These are phyloP conservation scores for Xylaria sp. DNA, from an alignment of 2,329 filamentous ascomycete genomes.

Conservation along the genomic window DNA sequence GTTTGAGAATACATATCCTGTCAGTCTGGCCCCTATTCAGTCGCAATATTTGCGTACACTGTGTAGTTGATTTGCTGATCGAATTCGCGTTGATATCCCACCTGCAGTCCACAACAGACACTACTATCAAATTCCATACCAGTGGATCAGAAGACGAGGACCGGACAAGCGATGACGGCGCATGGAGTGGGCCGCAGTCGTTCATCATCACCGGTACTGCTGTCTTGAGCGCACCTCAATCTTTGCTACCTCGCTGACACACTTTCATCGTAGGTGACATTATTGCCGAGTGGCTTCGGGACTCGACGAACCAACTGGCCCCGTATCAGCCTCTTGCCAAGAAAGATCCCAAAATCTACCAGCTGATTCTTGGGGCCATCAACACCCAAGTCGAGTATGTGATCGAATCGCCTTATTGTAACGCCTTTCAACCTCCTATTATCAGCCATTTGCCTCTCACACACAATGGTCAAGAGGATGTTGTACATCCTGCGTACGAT, in stretches of 20 bases:
- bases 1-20: constrained; percentile 90
- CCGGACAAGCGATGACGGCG: constrained; percentile 43
- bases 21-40: constrained; percentile 18
- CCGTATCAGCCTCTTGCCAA: constrained; percentile 84
- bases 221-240: background rate
- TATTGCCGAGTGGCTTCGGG: constrained; percentile 85
- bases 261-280: constrained; percentile 52
- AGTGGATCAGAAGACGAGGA: constrained; percentile 56
- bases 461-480: constrained; percentile 75
- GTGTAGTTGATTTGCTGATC: constrained; percentile 13
- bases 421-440: constrained; percentile 92
- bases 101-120: constrained; percentile 69
- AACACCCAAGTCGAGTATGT: constrained; percentile 95
- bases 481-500: constrained; percentile 82
- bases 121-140: constrained; percentile 82
- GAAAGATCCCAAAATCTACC: constrained; percentile 71
- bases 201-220: constrained; percentile 76
- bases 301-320: constrained; percentile 87
- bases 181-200: constrained; percentile 80
- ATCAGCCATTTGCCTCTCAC: constrained; percentile 68
- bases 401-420: constrained; percentile 92
- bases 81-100: constrained; percentile 3
- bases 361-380: constrained; percentile 83
- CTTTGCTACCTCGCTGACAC: background rate
- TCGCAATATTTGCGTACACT: background rate